Percentiles rank a stretch among this genome's conserved stretches.
Conservation (phyloP, 345 rosid genomes). For the Diplotaxis tenuifolia region DNA sequence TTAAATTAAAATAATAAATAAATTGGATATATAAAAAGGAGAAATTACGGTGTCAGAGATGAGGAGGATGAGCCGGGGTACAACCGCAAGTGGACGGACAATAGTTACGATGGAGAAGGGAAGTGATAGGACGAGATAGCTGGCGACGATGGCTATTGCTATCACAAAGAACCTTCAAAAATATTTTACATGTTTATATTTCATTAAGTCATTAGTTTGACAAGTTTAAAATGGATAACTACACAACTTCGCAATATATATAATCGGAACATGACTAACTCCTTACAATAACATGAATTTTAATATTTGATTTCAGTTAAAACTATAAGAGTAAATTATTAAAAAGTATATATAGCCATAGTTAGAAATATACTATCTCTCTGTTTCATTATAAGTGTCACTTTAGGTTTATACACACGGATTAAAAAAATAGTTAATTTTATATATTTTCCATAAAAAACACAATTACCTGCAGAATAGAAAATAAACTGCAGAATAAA, state of each 20-base stretch:
- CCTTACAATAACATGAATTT: not conserved
- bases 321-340: not conserved
- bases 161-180: conserved; percentile 68
- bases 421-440: too few species aligned
- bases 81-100: conserved; percentile 66
- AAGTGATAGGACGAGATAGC: conserved; percentile 76
- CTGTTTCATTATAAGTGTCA: too few species aligned
- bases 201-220: not conserved
- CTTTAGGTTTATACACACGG: too few species aligned
- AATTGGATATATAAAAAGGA: not conserved
- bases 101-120: conserved; percentile 74
- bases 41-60: conserved; percentile 57
- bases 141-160: conserved; percentile 55
- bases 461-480: too few species aligned
- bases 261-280: not conserved
- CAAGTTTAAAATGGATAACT: not conserved
- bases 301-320: not conserved
- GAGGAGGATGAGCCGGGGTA: conserved; percentile 58
- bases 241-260: not conserved
- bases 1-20: not conserved
- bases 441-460: too few species aligned
- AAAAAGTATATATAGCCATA: not conserved
- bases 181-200: not conserved
- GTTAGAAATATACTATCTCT: not conserved
- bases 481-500: too few species aligned